Evolutionary conservation across 768 basidiomycete species (phyloP).

Genomic region (Pleurotus ostreatus): DNA sequence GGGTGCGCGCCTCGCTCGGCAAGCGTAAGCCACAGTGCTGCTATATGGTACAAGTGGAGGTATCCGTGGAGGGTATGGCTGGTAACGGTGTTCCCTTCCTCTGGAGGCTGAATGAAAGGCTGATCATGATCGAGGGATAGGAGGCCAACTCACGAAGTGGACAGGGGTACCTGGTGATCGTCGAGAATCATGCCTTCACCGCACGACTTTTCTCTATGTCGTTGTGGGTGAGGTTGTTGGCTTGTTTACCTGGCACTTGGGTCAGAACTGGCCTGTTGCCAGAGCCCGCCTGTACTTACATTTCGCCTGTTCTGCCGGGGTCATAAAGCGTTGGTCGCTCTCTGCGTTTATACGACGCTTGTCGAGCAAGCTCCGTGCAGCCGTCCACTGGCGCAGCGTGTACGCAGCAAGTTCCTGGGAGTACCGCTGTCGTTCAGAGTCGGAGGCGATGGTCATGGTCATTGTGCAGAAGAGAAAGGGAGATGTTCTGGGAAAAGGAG

Average conservation of each 20-base stretch:
- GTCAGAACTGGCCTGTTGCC: too few relatives aligned
- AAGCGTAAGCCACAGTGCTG: too few relatives aligned
- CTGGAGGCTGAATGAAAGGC: too few relatives aligned
- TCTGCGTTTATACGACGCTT: slow-evolving; percentile 3
- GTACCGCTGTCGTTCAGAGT: slow-evolving; percentile 31
- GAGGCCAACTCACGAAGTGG: neutral
- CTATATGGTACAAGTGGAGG: too few relatives aligned
- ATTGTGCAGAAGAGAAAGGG: neutral
- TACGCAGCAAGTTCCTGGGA: slow-evolving; percentile 45
- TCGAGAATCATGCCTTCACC: slow-evolving; percentile 1
- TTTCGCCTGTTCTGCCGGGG: slow-evolving; percentile 5
- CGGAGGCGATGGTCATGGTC: slow-evolving; percentile 21
- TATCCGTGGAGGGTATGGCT: too few relatives aligned
- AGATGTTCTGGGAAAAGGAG: neutral
- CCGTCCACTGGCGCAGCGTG: slow-evolving; percentile 41
- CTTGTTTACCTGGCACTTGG: neutral
- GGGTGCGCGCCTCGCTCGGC: too few relatives aligned
- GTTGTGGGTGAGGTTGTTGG: neutral
- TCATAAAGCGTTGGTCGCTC: slow-evolving; percentile 6
- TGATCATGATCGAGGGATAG: too few relatives aligned
- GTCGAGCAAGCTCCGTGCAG: slow-evolving; percentile 25
- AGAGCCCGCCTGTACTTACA: neutral
- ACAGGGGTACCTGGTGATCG: neutral
- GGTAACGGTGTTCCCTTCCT: too few relatives aligned
- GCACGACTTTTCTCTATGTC: slow-evolving; percentile 1